Conservation (phyloP, 306 rosid genomes). For the Quercus dentata region DNA sequence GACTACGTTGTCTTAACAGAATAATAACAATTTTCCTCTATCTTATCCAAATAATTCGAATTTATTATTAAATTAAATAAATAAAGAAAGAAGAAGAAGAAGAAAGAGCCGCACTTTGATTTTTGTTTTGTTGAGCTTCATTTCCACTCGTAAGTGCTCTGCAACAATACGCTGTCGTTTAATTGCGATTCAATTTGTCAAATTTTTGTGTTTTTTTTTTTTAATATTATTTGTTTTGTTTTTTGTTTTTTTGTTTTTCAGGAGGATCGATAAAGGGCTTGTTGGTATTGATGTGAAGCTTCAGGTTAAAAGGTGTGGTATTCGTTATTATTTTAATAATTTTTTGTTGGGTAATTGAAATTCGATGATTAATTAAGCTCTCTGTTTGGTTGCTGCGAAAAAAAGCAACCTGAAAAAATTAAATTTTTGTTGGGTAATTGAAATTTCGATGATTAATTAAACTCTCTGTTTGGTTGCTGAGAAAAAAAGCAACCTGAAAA, state of each 20-base stretch:
- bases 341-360: conserved; percentile 6
- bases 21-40: background rate
- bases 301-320: conserved; percentile 41
- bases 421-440: conserved; percentile 8
- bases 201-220: conserved; percentile 3
- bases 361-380: conserved; percentile 16
- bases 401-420: background rate
- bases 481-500: background rate
- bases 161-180: background rate
- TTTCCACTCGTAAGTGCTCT: conserved; percentile 8
- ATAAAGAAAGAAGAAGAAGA: background rate
- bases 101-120: background rate
- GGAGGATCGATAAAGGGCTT: conserved; percentile 29
- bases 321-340: conserved; percentile 8
- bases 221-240: background rate
- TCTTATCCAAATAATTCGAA: background rate
- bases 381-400: conserved; percentile 9
- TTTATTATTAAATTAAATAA: too few species aligned
- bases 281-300: conserved; percentile 38
- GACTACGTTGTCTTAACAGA: background rate
- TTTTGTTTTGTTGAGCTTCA: background rate
- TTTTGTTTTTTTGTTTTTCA: conserved; percentile 17
- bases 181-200: background rate
- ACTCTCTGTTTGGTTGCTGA: conserved; percentile 9
- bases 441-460: conserved; percentile 17